These are phyloP conservation scores for Dioscorea cayenensis DNA, from an alignment of 116 monocot species.

Conservation along the genomic window DNA sequence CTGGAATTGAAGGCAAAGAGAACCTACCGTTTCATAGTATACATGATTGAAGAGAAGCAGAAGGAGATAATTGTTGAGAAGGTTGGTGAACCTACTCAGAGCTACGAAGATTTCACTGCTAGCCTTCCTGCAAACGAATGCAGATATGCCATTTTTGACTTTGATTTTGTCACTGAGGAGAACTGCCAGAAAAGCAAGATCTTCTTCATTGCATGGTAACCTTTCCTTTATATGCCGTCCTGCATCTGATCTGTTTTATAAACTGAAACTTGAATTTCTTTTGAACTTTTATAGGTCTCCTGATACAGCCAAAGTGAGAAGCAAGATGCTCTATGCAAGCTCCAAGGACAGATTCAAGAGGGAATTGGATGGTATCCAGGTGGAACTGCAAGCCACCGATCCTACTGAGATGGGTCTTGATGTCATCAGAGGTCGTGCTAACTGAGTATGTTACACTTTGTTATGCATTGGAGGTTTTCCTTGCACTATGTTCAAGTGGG, in stretches of 20 bases:
- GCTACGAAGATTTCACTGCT: constrained; percentile 36
- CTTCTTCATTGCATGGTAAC: constrained; percentile 68
- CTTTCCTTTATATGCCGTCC: not conserved
- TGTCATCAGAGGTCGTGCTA: constrained; percentile 53
- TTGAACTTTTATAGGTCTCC: constrained; percentile 48
- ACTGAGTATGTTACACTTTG: constrained; percentile 16
- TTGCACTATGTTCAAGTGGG: constrained; percentile 9
- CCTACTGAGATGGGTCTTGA: constrained; percentile 72
- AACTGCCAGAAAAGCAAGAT: constrained; percentile 80
- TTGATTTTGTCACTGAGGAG: constrained; percentile 46
- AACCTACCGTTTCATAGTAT: constrained; percentile 33
- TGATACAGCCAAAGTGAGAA: constrained; percentile 54
- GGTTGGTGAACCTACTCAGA: constrained; percentile 26
- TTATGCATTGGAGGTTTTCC: constrained; percentile 6
- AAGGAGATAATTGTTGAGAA: constrained; percentile 36
- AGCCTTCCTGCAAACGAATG: constrained; percentile 31
- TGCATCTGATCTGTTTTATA: not conserved
- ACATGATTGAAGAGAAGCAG: constrained; percentile 33
- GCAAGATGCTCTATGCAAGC: constrained; percentile 71
- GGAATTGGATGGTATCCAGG: constrained; percentile 69
- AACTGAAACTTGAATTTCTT: not conserved
- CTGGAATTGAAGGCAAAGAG: constrained; percentile 39
- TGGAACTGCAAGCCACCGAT: constrained; percentile 72
- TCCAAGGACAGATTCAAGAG: constrained; percentile 78
- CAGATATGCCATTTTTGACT: constrained; percentile 37